Conservation (phyloP, 192 early-diverging fungal species). For the Coemansia sp. region DNA sequence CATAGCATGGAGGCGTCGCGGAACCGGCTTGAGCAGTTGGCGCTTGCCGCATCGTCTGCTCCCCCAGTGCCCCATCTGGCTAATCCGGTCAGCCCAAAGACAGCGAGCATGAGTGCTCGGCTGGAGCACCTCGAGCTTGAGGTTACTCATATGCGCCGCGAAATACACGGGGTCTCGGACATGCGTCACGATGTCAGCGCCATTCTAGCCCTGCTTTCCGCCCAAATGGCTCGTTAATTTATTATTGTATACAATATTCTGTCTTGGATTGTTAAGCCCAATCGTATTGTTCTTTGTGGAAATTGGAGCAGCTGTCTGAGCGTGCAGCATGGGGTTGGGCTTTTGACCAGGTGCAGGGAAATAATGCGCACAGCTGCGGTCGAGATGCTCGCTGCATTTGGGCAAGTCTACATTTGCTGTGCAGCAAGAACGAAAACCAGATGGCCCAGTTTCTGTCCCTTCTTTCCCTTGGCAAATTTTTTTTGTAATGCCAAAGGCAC, state of each 20-base stretch:
- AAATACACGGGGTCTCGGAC: constrained; percentile 2
- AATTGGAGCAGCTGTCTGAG: constrained; percentile 7
- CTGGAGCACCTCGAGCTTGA: neutral
- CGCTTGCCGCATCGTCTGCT: neutral
- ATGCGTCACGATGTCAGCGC: constrained; percentile 21
- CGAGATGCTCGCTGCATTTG: neutral
- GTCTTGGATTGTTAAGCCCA: neutral
- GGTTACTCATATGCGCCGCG: neutral
- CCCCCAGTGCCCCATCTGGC: neutral
- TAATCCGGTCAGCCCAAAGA: neutral
- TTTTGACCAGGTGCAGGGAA: neutral
- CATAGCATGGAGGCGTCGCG: constrained; percentile 1
- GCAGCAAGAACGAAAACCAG: constrained; percentile 3
- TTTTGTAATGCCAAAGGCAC: neutral
- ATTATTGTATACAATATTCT: neutral
- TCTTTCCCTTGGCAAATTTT: neutral
- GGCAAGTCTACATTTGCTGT: neutral
- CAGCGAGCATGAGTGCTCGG: neutral
- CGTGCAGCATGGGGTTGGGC: constrained; percentile 10
- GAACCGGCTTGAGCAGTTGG: constrained; percentile 9
- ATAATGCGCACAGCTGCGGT: neutral
- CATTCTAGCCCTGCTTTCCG: neutral
- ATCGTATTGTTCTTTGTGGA: constrained; percentile 3
- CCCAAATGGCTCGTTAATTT: constrained; percentile 4
- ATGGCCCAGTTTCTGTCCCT: neutral